Evolutionary conservation across 2,329 filamentous ascomycete genomes (phyloP).

Genomic region (Hypoxylon rubiginosum): DNA sequence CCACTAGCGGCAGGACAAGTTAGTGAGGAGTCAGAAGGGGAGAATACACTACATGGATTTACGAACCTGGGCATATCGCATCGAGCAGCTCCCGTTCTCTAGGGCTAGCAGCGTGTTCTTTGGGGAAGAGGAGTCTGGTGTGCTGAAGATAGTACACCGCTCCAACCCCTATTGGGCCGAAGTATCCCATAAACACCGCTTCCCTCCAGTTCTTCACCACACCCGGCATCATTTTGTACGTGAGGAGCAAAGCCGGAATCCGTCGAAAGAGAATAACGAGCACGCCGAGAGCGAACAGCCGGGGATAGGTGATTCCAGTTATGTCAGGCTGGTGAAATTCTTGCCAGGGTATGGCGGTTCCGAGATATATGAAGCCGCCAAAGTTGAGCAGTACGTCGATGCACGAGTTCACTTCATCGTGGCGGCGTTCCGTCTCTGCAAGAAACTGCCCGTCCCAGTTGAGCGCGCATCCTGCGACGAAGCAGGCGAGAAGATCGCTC

Average conservation of each 20-base stretch:
- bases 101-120: conserved; percentile 29
- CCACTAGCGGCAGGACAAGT: conserved; percentile 44
- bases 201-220: conserved; percentile 68
- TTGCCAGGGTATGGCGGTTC: conserved; percentile 67
- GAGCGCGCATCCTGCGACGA: conserved; percentile 69
- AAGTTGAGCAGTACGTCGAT: conserved; percentile 72
- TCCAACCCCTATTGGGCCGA: conserved; percentile 82
- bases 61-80: conserved; percentile 53
- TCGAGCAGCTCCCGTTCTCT: conserved; percentile 52
- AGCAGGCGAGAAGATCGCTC: conserved; percentile 72
- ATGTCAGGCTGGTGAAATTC: conserved; percentile 66
- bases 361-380: conserved; percentile 72
- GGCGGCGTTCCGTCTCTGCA: conserved; percentile 65
- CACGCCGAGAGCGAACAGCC: conserved; percentile 65
- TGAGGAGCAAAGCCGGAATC: conserved; percentile 67
- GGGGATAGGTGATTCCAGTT: conserved; percentile 65
- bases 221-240: conserved; percentile 68
- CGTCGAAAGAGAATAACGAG: conserved; percentile 68
- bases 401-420: conserved; percentile 72
- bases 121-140: conserved; percentile 58
- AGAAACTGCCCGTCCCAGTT: conserved; percentile 75
- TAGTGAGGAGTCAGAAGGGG: background rate
- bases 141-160: conserved; percentile 80
- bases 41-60: background rate
- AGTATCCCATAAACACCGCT: conserved; percentile 74